A percentile compares a stretch with the other conserved stretches of the same genome.
Evolutionary conservation across 2,329 filamentous ascomycete species (phyloP).

Genomic region (Venturia carpophila): DNA sequence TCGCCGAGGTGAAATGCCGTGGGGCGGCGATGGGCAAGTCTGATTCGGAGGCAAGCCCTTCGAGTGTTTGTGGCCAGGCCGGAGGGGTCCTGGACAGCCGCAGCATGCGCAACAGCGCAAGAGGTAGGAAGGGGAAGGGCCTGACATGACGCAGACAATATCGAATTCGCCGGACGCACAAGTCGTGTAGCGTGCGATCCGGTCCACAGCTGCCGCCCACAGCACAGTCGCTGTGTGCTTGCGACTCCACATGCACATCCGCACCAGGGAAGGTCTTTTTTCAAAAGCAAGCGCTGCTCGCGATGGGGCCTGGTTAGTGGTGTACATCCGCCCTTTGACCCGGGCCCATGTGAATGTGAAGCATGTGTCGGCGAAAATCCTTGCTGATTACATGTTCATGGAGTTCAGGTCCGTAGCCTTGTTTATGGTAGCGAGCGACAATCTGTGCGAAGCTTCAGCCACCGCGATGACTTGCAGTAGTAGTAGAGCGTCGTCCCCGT

Average conservation of each 20-base stretch:
- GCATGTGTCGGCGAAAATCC: not conserved
- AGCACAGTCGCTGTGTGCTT: not conserved
- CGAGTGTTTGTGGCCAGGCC: not conserved
- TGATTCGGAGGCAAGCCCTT: not conserved
- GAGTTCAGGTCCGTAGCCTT: too few species aligned
- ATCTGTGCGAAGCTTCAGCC: not conserved
- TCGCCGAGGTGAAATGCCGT: not conserved
- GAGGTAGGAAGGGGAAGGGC: not conserved
- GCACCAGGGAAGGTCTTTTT: not conserved
- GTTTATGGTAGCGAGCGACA: not conserved
- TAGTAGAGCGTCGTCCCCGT: not conserved
- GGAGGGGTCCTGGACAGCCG: not conserved
- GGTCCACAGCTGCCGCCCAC: conserved; percentile 10
- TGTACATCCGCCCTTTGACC: not conserved
- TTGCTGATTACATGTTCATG: too few species aligned
- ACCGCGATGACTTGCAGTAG: conserved; percentile 2
- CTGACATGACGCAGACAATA: not conserved
- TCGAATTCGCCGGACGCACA: not conserved
- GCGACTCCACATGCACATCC: not conserved
- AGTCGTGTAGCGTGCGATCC: conserved; percentile 7
- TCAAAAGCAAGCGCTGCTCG: not conserved
- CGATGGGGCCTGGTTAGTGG: not conserved
- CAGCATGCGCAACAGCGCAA: conserved; percentile 5
- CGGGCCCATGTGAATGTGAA: not conserved
- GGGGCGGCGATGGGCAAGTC: not conserved